A percentile compares a stretch with the other conserved stretches of the same genome.
phyloP scores from a whole-genome alignment of 805 yeast species.

The Metschnikowia borealis region DNA sequence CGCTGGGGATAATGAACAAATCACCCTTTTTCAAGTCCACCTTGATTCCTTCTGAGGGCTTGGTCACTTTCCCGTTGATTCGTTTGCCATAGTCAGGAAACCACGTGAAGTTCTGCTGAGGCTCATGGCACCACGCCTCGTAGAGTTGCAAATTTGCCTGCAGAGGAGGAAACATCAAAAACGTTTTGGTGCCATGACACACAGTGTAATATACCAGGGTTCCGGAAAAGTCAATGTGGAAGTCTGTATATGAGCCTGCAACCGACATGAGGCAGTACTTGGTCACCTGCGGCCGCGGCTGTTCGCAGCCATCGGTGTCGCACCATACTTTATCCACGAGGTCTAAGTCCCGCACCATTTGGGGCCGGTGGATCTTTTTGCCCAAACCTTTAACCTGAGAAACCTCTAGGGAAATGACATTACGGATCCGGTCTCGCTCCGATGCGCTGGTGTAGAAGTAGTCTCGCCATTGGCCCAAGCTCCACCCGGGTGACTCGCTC shows the following conservation, averaged over 20 bases:
- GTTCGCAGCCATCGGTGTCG: conserved; percentile 19
- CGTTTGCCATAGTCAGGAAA: conserved; percentile 49
- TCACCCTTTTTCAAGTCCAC: conserved; percentile 62
- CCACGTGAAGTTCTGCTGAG: conserved; percentile 60
- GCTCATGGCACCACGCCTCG: conserved; percentile 66
- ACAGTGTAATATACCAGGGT: conserved; percentile 88
- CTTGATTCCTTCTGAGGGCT: conserved; percentile 44
- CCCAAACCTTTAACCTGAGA: conserved; percentile 51
- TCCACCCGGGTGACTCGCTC: conserved; percentile 60
- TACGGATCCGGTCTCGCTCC: conserved; percentile 62
- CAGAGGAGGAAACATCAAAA: conserved; percentile 79
- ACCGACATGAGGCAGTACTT: conserved; percentile 86
- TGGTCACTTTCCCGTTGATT: conserved; percentile 26
- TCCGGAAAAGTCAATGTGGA: conserved; percentile 90
- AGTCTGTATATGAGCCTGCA: conserved; percentile 75
- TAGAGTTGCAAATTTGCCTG: conserved; percentile 55
- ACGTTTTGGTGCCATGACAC: conserved; percentile 68
- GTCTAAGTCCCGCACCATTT: conserved; percentile 60
- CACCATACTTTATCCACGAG: conserved; percentile 67
- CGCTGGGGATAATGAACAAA: conserved; percentile 78
- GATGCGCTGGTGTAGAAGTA: conserved; percentile 49
- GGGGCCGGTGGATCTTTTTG: conserved; percentile 54
- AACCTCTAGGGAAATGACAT: conserved; percentile 80
- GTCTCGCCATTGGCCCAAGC: conserved; percentile 66
- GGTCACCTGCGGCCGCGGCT: conserved; percentile 55